phyloP scores from a whole-genome alignment of 2,329 filamentous ascomycete species.

The Colletotrichum sp. region DNA sequence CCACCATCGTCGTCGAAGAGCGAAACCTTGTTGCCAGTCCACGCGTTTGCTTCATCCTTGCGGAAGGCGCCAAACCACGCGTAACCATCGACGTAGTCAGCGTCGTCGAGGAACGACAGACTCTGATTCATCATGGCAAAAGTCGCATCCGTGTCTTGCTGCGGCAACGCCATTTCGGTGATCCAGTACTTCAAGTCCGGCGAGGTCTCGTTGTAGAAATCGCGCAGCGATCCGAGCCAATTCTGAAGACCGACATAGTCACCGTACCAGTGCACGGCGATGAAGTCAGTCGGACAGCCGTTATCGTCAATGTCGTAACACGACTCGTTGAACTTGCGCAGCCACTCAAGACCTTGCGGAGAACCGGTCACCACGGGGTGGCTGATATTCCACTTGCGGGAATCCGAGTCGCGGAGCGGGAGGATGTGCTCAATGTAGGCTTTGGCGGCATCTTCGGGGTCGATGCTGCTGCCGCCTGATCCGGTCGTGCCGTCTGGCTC shows the following conservation, averaged over 20 bases:
- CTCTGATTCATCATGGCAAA: slow-evolving; percentile 45
- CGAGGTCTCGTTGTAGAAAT: slow-evolving; percentile 36
- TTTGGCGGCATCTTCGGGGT: slow-evolving; percentile 40
- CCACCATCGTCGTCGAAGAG: slow-evolving; percentile 40
- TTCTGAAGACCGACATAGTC: slow-evolving; percentile 36
- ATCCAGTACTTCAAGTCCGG: slow-evolving; percentile 37
- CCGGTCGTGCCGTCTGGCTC: slow-evolving; percentile 45
- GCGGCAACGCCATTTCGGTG: slow-evolving; percentile 43
- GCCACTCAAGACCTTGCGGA: slow-evolving; percentile 40
- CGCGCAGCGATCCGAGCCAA: slow-evolving; percentile 38
- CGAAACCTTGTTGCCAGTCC: slow-evolving; percentile 42
- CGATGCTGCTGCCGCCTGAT: slow-evolving; percentile 42
- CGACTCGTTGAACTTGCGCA: slow-evolving; percentile 42
- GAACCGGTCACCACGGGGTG: slow-evolving; percentile 47
- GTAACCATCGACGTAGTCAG: slow-evolving; percentile 39
- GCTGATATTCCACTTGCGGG: slow-evolving; percentile 40
- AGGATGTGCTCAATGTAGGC: slow-evolving; percentile 41
- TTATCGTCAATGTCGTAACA: slow-evolving; percentile 41
- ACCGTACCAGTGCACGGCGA: slow-evolving; percentile 47
- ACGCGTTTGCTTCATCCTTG: slow-evolving; percentile 39
- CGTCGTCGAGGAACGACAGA: slow-evolving; percentile 36
- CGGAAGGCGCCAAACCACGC: slow-evolving; percentile 48
- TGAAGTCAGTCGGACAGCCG: slow-evolving; percentile 44
- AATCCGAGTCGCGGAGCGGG: slow-evolving; percentile 28
- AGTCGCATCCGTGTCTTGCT: slow-evolving; percentile 35